phyloP scores from a whole-genome alignment of 192 early-diverging fungal genomes.

The Coemansia sp. region DNA sequence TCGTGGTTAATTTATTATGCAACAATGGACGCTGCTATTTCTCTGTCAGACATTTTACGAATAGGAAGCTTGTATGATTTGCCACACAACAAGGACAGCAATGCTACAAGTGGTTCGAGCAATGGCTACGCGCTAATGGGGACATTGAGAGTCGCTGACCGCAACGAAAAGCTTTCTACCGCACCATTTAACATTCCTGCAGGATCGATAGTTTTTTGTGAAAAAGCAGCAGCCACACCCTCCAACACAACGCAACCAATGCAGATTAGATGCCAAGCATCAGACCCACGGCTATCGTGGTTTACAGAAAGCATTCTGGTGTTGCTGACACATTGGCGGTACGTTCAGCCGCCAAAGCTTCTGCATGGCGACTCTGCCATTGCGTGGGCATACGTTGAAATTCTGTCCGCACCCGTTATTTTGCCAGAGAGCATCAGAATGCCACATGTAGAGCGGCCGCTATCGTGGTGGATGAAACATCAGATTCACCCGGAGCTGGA shows the following conservation, averaged over 20 bases:
- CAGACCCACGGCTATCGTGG: slow-evolving; percentile 21
- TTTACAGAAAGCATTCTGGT: slow-evolving; percentile 12
- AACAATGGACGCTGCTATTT: slow-evolving; percentile 1
- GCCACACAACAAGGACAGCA: background rate
- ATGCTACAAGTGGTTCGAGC: background rate
- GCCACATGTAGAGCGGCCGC: slow-evolving; percentile 6
- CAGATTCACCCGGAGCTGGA: slow-evolving; percentile 27
- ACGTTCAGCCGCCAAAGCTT: slow-evolving; percentile 9
- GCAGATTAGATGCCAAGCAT: slow-evolving; percentile 22
- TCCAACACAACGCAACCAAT: background rate
- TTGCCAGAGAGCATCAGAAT: slow-evolving; percentile 5
- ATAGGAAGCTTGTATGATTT: background rate
- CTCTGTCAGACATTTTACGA: background rate
- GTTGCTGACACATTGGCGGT: slow-evolving; percentile 37
- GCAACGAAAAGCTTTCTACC: slow-evolving; percentile 11
- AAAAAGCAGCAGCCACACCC: background rate
- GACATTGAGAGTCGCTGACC: slow-evolving; percentile 24
- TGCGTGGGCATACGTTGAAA: slow-evolving; percentile 28
- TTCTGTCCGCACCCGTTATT: slow-evolving; percentile 24
- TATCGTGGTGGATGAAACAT: slow-evolving; percentile 33
- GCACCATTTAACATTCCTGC: slow-evolving; percentile 18
- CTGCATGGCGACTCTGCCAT: slow-evolving; percentile 8
- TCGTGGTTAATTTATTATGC: too few relatives aligned
- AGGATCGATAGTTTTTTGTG: slow-evolving; percentile 23
- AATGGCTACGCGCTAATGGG: slow-evolving; percentile 24